phyloP scores from a whole-genome alignment of 257 asterid genomes.

The Leptodermis oblonga region DNA sequence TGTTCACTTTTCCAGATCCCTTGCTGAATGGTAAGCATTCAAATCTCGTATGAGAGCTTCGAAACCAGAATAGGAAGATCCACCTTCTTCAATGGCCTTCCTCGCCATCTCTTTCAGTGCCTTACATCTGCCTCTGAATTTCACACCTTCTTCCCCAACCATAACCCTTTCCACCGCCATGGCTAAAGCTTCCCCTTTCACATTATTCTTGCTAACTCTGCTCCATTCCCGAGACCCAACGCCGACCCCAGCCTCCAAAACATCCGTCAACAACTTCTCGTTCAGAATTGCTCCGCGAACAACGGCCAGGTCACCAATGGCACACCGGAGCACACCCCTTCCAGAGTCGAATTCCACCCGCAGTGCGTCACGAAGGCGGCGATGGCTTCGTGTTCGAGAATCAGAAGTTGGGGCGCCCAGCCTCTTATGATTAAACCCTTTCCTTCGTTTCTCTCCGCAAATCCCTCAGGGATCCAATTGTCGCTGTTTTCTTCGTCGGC shows the following conservation, averaged over 20 bases:
- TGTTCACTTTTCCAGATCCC: too few species aligned
- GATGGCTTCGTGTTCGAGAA: slow-evolving; percentile 30
- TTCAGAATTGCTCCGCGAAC: slow-evolving; percentile 45
- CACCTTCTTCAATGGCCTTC: slow-evolving; percentile 54
- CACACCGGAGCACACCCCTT: slow-evolving; percentile 42
- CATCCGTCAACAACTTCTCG: slow-evolving; percentile 38
- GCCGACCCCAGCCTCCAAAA: slow-evolving; percentile 35
- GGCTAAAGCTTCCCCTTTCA: slow-evolving; percentile 26
- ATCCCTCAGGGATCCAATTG: slow-evolving; percentile 53
- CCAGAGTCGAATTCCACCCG: slow-evolving; percentile 52
- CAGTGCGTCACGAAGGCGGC: slow-evolving; percentile 53
- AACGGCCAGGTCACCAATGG: slow-evolving; percentile 57
- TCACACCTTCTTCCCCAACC: slow-evolving; percentile 31
- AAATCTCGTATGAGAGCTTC: slow-evolving; percentile 30
- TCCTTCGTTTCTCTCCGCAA: slow-evolving; percentile 37
- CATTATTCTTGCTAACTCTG: slow-evolving; percentile 8
- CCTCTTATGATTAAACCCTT: slow-evolving; percentile 60
- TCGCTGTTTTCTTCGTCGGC: slow-evolving; percentile 20
- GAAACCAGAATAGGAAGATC: slow-evolving; percentile 52
- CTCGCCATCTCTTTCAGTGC: slow-evolving; percentile 31
- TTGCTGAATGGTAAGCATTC: not conserved
- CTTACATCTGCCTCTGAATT: slow-evolving; percentile 33
- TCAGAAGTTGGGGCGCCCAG: slow-evolving; percentile 66
- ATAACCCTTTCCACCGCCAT: slow-evolving; percentile 26
- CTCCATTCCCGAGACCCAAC: slow-evolving; percentile 36